phyloP scores from a whole-genome alignment of 345 rosid genomes.

The Brassica napus region Da-Ae NC_063448.1:49933001-49933500 shows the following conservation, averaged over 20 bases:
- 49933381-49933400: constrained; percentile 33
- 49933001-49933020: constrained; percentile 39
- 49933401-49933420: constrained; percentile 53
- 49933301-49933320: constrained; percentile 81
- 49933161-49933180: background rate
- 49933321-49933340: constrained; percentile 44
- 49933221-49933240: constrained; percentile 77
- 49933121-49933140: constrained; percentile 59
- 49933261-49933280: constrained; percentile 88
- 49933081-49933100: constrained; percentile 28
- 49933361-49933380: background rate
- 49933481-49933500: constrained; percentile 76
- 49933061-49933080: constrained; percentile 72
- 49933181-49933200: constrained; percentile 42
- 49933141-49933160: constrained; percentile 25
- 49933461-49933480: constrained; percentile 45
- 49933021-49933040: constrained; percentile 74
- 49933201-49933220: constrained; percentile 55
- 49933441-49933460: constrained; percentile 76
- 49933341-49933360: constrained; percentile 46
- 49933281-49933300: constrained; percentile 72
- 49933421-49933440: constrained; percentile 87
- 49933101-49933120: constrained; percentile 17
- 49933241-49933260: constrained; percentile 82
- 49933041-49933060: constrained; percentile 74